phyloP scores from a whole-genome alignment of 139 green algal genomes.

The Chlorella sp. region DNA sequence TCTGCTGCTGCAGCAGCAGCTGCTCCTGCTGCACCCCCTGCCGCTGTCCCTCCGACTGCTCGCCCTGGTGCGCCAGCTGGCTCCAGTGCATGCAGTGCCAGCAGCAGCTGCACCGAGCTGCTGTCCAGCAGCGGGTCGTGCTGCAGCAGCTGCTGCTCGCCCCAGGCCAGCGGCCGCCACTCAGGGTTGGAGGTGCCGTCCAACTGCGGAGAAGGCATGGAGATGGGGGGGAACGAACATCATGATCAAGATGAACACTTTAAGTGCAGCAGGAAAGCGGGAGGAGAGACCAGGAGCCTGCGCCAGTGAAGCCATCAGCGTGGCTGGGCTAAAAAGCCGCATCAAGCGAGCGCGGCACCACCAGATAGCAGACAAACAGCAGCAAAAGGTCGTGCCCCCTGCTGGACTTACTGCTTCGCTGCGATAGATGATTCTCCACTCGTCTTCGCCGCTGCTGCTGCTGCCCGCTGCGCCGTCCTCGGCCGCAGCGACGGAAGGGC shows the following conservation, averaged over 20 bases:
- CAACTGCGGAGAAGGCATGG: neutral
- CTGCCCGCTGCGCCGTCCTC: neutral
- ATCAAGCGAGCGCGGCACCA: neutral
- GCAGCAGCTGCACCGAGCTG: neutral
- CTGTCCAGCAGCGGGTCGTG: conserved; percentile 5
- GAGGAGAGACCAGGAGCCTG: too few relatives aligned
- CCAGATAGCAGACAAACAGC: neutral
- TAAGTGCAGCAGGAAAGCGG: too few relatives aligned
- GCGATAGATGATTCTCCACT: conserved; percentile 9
- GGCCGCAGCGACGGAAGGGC: neutral
- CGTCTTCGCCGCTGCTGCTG: neutral
- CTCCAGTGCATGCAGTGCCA: conserved; percentile 16
- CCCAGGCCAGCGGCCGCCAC: conserved; percentile 21
- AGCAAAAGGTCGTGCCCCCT: neutral
- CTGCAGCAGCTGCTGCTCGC: neutral
- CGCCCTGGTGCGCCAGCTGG: conserved; percentile 4
- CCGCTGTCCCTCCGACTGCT: neutral
- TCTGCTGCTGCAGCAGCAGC: neutral
- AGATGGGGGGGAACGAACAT: too few relatives aligned
- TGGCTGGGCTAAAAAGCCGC: too few relatives aligned
- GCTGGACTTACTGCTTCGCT: conserved; percentile 26
- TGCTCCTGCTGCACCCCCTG: neutral
- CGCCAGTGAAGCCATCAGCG: neutral
- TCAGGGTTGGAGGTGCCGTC: conserved; percentile 16
- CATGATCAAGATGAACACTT: too few relatives aligned